A percentile compares a stretch with the other conserved stretches of the same genome.
phyloP scores from a whole-genome alignment of 192 early-diverging fungal species.

The Coemansia sp. region DNA sequence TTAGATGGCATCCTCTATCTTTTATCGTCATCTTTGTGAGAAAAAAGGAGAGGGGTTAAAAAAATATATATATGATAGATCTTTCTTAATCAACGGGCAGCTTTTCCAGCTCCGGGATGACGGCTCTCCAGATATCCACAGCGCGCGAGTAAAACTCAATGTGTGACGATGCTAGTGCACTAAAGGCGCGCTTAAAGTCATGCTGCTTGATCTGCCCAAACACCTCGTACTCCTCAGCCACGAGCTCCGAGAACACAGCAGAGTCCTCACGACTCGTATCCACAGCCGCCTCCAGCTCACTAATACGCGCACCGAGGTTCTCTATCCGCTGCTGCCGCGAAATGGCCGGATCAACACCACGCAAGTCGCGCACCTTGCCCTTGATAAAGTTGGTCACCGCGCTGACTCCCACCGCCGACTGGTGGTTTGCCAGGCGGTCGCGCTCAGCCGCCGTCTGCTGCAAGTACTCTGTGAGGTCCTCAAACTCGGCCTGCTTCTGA shows the following conservation, averaged over 20 bases:
- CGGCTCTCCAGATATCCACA: conserved; percentile 75
- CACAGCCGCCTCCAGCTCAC: conserved; percentile 81
- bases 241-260: conserved; percentile 74
- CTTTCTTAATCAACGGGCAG: conserved; percentile 55
- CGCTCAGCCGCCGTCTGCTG: conserved; percentile 73
- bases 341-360: conserved; percentile 83
- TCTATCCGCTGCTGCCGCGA: conserved; percentile 80
- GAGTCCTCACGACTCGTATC: conserved; percentile 74
- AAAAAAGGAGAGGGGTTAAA: conserved; percentile 6
- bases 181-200: conserved; percentile 79
- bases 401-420: conserved; percentile 60
- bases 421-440: conserved; percentile 68
- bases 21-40: neutral
- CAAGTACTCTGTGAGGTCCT: conserved; percentile 82
- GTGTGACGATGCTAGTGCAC: conserved; percentile 77
- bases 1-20: neutral
- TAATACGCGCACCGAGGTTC: conserved; percentile 71
- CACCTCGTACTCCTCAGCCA: conserved; percentile 81
- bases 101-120: conserved; percentile 81
- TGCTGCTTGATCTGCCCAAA: conserved; percentile 79
- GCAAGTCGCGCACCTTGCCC: conserved; percentile 88
- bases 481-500: conserved; percentile 96
- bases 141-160: conserved; percentile 83
- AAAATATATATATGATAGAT: neutral
- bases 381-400: conserved; percentile 76